A percentile compares a stretch with the other conserved stretches of the same genome.
phyloP scores from a whole-genome alignment of 148 eudicot species.

The Camellia japonica region DNA sequence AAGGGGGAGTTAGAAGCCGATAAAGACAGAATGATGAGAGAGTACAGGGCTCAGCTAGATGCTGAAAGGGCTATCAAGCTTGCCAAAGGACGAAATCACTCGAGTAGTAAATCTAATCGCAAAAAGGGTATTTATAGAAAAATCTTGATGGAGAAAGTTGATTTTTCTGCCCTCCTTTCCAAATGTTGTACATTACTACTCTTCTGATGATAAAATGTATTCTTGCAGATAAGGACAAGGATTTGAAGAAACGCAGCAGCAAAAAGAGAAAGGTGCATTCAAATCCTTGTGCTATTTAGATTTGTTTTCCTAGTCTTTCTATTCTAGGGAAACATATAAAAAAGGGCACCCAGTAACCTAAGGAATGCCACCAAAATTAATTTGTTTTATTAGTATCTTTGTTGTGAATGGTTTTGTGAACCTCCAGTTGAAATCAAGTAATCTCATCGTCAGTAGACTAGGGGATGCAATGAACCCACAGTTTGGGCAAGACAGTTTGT shows the following conservation, averaged over 20 bases:
- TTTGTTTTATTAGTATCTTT: too few species aligned
- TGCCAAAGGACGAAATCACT: conserved; percentile 89
- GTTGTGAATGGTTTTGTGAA: too few species aligned
- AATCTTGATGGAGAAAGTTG: neutral
- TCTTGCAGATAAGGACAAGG: conserved; percentile 85
- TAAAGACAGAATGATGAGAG: conserved; percentile 97
- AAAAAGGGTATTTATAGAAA: conserved; percentile 53
- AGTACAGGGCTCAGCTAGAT: conserved; percentile 90
- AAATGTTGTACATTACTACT: neutral
- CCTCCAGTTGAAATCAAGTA: too few species aligned
- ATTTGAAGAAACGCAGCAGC: conserved; percentile 71
- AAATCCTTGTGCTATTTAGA: conserved; percentile 2
- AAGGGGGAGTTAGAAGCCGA: conserved; percentile 96
- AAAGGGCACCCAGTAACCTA: too few species aligned
- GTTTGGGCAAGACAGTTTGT: too few species aligned
- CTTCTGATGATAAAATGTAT: conserved; percentile 11
- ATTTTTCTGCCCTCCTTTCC: neutral
- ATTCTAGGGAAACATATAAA: too few species aligned
- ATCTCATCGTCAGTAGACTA: too few species aligned
- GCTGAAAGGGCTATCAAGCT: conserved; percentile 95
- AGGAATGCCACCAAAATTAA: too few species aligned
- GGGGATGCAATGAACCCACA: too few species aligned
- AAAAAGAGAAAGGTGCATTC: conserved; percentile 81
- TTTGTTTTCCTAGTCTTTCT: too few species aligned
- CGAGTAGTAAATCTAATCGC: conserved; percentile 64